These are phyloP conservation scores for Cyphellophora europaea DNA, from an alignment of 2,329 filamentous ascomycete species.

Conservation along the genomic window DNA sequence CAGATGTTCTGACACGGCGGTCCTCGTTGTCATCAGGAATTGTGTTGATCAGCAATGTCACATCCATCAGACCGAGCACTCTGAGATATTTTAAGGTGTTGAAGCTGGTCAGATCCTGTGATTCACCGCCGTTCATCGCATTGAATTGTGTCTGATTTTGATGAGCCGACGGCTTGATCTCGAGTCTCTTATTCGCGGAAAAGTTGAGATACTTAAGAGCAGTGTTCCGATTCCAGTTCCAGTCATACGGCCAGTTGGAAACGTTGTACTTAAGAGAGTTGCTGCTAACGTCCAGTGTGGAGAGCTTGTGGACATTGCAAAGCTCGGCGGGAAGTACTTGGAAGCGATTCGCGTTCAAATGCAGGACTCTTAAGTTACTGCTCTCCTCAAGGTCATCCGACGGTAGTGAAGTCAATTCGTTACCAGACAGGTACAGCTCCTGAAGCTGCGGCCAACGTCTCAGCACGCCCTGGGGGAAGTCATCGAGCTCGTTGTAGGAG, in stretches of 20 bases:
- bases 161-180: slow-evolving; percentile 57
- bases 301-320: slow-evolving; percentile 83
- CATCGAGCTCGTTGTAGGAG: slow-evolving; percentile 88
- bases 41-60: slow-evolving; percentile 84
- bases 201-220: slow-evolving; percentile 92
- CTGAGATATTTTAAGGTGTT: slow-evolving; percentile 73
- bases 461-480: slow-evolving; percentile 81
- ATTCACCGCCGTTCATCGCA: slow-evolving; percentile 37
- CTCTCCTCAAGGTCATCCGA: slow-evolving; percentile 90
- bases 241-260: slow-evolving; percentile 97
- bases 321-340: slow-evolving; percentile 93
- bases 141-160: slow-evolving; percentile 44
- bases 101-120: slow-evolving; percentile 76
- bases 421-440: slow-evolving; percentile 90
- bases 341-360: slow-evolving; percentile 97
- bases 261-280: slow-evolving; percentile 98
- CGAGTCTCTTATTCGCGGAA: slow-evolving; percentile 90
- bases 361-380: slow-evolving; percentile 75
- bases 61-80: slow-evolving; percentile 92
- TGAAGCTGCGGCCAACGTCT: slow-evolving; percentile 82
- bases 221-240: slow-evolving; percentile 99
- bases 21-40: slow-evolving; percentile 95
- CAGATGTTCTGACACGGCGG: slow-evolving; percentile 88
- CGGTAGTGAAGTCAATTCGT: slow-evolving; percentile 82
- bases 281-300: slow-evolving; percentile 87